Conservation (phyloP, 441 rosid genomes). For the Metrosideros polymorpha region DNA sequence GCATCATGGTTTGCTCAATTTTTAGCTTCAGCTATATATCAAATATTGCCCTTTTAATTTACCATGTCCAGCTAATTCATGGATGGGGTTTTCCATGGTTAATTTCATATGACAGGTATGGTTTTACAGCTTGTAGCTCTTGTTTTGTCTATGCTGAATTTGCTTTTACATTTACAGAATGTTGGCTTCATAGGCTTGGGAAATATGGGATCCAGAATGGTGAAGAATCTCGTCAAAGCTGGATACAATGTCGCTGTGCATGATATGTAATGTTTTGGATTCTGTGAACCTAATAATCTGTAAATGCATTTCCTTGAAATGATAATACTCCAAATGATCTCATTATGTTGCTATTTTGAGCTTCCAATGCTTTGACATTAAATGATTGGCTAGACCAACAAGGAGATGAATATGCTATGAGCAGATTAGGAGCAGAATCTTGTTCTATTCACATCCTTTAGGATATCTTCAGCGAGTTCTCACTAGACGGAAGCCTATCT, state of each 20-base stretch:
- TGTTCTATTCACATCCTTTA: background rate
- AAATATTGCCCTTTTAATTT: background rate
- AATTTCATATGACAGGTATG: background rate
- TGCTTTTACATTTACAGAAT: conserved; percentile 27
- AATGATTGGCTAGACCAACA: background rate
- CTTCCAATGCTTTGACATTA: background rate
- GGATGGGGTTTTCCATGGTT: background rate
- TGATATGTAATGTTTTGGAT: conserved; percentile 49
- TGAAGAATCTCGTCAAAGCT: conserved; percentile 67
- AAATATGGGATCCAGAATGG: conserved; percentile 96
- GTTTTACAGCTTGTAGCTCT: background rate
- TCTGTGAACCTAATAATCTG: background rate
- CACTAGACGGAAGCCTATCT: background rate
- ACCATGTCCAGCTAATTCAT: background rate
- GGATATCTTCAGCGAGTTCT: background rate
- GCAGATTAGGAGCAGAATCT: background rate
- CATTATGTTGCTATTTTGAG: background rate
- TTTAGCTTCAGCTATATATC: background rate
- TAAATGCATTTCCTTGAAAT: background rate
- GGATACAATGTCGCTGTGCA: conserved; percentile 67
- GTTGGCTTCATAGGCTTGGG: conserved; percentile 97
- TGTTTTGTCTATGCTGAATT: background rate
- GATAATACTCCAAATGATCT: background rate
- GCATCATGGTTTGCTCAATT: background rate
- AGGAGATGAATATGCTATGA: background rate